These are phyloP conservation scores for Leucocoprinus leucothites DNA, from an alignment of 768 basidiomycete species.

Conservation along the genomic window DNA sequence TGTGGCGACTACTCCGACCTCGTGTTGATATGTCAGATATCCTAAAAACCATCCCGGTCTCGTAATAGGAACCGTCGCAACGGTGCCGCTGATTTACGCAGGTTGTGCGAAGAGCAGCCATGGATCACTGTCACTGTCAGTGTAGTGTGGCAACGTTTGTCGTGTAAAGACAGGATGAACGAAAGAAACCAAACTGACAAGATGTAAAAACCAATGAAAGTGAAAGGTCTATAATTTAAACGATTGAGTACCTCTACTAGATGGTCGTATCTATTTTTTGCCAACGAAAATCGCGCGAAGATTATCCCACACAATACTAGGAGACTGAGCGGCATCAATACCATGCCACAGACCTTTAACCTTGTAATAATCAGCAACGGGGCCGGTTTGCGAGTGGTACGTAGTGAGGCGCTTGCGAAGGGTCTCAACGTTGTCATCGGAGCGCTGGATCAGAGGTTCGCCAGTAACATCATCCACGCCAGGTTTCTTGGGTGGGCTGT, in stretches of 20 bases:
- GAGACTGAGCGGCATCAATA: constrained; percentile 93
- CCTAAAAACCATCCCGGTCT: too few species aligned
- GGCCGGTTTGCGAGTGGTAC: constrained; percentile 94
- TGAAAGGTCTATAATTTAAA: constrained; percentile 12
- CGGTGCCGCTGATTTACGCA: too few species aligned
- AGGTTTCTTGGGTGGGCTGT: constrained; percentile 95
- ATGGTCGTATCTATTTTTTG: constrained; percentile 35
- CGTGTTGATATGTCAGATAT: too few species aligned
- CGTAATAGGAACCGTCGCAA: too few species aligned
- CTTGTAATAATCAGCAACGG: constrained; percentile 97
- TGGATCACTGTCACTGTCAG: too few species aligned
- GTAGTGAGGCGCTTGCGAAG: constrained; percentile 82
- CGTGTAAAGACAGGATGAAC: too few species aligned
- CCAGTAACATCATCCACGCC: constrained; percentile 93
- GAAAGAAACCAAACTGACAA: background rate
- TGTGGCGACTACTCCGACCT: too few species aligned
- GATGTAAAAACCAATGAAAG: too few species aligned
- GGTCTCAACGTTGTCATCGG: constrained; percentile 97
- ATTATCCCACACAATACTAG: constrained; percentile 88
- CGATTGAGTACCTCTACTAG: constrained; percentile 15
- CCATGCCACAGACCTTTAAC: constrained; percentile 85
- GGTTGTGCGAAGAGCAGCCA: too few species aligned
- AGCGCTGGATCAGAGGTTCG: constrained; percentile 94
- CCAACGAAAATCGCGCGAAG: constrained; percentile 61
- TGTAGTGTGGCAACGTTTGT: too few species aligned